Percentiles rank a stretch among this genome's conserved stretches.
Evolutionary conservation across 495 filamentous ascomycete species (phyloP).

Genomic region (Trichoderma gamsii): DNA sequence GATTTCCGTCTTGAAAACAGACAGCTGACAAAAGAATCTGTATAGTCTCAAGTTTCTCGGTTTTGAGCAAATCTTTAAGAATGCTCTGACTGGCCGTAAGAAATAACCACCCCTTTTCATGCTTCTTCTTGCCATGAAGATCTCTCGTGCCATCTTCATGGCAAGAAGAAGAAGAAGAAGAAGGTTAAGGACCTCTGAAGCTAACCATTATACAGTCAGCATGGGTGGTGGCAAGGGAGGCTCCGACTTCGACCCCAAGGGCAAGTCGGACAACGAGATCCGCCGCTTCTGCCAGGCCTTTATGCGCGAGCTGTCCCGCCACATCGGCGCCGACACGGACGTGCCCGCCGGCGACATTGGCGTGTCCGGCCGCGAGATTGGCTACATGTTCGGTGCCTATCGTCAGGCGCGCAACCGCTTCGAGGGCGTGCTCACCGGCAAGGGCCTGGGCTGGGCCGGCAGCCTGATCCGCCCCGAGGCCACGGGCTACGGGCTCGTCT

Average conservation of each 20-base stretch:
- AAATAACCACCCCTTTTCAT: constrained; percentile 21
- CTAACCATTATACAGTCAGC: constrained; percentile 54
- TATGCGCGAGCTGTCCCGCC: constrained; percentile 89
- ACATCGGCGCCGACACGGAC: constrained; percentile 95
- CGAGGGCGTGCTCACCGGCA: constrained; percentile 94
- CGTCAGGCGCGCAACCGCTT: constrained; percentile 79
- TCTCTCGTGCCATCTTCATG: too few species aligned
- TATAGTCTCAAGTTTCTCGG: constrained; percentile 84
- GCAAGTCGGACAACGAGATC: constrained; percentile 96
- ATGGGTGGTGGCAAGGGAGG: constrained; percentile 99
- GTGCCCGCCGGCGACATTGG: constrained; percentile 94
- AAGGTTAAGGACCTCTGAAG: background rate
- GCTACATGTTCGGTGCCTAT: constrained; percentile 95
- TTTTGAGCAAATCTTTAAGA: constrained; percentile 99
- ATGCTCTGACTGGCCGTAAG: constrained; percentile 93
- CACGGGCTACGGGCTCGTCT: constrained; percentile 94
- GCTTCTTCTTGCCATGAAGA: background rate
- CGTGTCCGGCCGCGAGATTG: constrained; percentile 82
- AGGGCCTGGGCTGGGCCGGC: constrained; percentile 89
- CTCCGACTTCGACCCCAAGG: constrained; percentile 98
- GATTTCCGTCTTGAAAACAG: background rate
- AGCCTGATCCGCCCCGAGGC: constrained; percentile 93
- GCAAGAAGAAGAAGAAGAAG: background rate
- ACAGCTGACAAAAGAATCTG: background rate
- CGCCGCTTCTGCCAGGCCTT: constrained; percentile 94